Conservation (phyloP, 768 basidiomycete genomes). For the Hirschioporus abietinus region DNA sequence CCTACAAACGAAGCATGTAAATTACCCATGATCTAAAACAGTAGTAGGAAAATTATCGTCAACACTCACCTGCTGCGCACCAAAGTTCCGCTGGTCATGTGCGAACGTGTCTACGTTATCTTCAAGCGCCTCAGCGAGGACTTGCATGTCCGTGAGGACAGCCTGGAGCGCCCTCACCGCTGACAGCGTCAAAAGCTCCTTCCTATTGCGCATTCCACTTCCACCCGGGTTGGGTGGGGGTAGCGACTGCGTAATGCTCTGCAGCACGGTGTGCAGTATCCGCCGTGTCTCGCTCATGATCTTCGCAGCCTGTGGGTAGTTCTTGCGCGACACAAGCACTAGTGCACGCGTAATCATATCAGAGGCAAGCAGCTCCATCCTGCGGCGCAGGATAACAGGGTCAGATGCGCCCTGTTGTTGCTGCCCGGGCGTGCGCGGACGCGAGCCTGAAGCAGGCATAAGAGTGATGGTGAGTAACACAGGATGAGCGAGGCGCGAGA, state of each 20-base stretch:
- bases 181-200: constrained; percentile 66
- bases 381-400: constrained; percentile 83
- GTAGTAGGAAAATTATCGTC: neutral
- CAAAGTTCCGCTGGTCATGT: constrained; percentile 90
- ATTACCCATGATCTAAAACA: constrained; percentile 2
- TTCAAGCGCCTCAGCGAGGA: constrained; percentile 80
- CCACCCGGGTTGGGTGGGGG: constrained; percentile 46
- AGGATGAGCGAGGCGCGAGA: constrained; percentile 87
- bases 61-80: constrained; percentile 83
- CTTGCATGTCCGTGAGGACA: constrained; percentile 82
- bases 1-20: constrained; percentile 39
- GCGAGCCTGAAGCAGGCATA: constrained; percentile 44
- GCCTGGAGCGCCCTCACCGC: constrained; percentile 80
- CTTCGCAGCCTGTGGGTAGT: constrained; percentile 85
- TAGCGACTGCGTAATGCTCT: constrained; percentile 72
- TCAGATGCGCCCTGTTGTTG: constrained; percentile 52
- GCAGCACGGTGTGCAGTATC: constrained; percentile 86
- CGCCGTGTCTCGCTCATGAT: constrained; percentile 88
- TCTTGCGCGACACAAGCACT: constrained; percentile 86
- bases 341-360: constrained; percentile 97
- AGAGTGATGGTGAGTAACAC: constrained; percentile 93
- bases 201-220: constrained; percentile 54
- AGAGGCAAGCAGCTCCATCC: constrained; percentile 94
- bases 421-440: constrained; percentile 32
- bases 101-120: constrained; percentile 91